Conservation (phyloP, 1,139 yeast species). For the Komagataea norvegica region DNA sequence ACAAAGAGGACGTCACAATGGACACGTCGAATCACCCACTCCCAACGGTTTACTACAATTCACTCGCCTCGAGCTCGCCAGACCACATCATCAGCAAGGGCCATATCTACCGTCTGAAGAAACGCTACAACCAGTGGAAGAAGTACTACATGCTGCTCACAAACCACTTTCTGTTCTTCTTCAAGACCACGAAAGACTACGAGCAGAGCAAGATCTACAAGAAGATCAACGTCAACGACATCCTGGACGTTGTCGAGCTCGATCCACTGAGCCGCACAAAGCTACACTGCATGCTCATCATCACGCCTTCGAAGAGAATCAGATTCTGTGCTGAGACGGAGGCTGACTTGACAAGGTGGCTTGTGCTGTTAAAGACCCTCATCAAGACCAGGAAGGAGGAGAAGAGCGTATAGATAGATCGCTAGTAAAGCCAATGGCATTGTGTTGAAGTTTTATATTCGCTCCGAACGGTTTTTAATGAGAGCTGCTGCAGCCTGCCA, state of each 20-base stretch:
- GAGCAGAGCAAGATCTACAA: slow-evolving; percentile 28
- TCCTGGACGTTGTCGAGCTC: slow-evolving; percentile 51
- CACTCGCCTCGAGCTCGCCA: slow-evolving; percentile 21
- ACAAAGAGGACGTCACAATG: slow-evolving; percentile 1
- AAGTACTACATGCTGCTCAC: slow-evolving; percentile 41
- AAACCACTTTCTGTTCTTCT: slow-evolving; percentile 37
- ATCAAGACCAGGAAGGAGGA: slow-evolving; percentile 20
- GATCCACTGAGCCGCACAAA: slow-evolving; percentile 44
- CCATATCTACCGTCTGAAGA: slow-evolving; percentile 36
- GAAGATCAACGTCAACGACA: slow-evolving; percentile 33
- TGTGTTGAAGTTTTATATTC: no score
- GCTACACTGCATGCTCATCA: slow-evolving; percentile 43
- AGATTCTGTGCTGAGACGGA: slow-evolving; percentile 43
- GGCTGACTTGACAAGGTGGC: slow-evolving; percentile 47
- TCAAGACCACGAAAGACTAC: slow-evolving; percentile 32
- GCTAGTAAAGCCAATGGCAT: no score
- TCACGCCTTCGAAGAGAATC: slow-evolving; percentile 43
- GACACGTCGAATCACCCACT: background rate
- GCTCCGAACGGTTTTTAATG: no score
- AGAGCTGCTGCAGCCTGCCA: no score
- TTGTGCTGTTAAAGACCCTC: slow-evolving; percentile 26
- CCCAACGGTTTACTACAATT: slow-evolving; percentile 21
- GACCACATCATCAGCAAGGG: slow-evolving; percentile 44
- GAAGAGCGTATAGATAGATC: slow-evolving; percentile 27
- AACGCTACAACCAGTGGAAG: slow-evolving; percentile 47